Conservation (phyloP, 257 asterid genomes). For the Knoxia roxburghii region DNA sequence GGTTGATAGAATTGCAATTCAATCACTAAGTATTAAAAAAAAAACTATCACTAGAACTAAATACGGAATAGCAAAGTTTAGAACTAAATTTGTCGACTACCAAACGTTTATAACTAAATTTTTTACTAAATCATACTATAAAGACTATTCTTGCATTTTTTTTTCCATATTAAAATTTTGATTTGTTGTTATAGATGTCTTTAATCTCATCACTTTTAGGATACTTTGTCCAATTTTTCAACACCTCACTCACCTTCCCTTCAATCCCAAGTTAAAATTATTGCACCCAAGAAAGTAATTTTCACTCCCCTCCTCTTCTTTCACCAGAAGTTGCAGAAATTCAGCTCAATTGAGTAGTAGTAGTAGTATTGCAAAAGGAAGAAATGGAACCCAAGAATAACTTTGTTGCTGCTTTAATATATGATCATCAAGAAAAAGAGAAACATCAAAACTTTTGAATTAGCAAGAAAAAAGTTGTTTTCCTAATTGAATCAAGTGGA, state of each 20-base stretch:
- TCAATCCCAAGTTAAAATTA: constrained; percentile 21
- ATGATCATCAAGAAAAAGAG: constrained; percentile 5
- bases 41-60: no score
- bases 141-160: no score
- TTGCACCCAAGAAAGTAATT: constrained; percentile 4
- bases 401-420: background rate
- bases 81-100: no score
- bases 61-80: no score
- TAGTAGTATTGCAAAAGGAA: background rate
- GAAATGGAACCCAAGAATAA: background rate
- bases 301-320: background rate
- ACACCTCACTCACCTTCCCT: constrained; percentile 21
- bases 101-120: no score
- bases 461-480: background rate
- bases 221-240: constrained; percentile 14
- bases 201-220: constrained; percentile 10
- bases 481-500: constrained; percentile 4
- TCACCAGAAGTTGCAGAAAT: background rate
- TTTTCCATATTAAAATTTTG: no score
- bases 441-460: background rate
- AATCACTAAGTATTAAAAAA: no score
- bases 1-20: no score
- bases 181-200: no score
- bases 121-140: no score
- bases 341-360: background rate